Percentiles rank a stretch among this genome's conserved stretches.
Conservation (phyloP, 2,329 filamentous ascomycete species). For the Sarocladium strictum region DNA sequence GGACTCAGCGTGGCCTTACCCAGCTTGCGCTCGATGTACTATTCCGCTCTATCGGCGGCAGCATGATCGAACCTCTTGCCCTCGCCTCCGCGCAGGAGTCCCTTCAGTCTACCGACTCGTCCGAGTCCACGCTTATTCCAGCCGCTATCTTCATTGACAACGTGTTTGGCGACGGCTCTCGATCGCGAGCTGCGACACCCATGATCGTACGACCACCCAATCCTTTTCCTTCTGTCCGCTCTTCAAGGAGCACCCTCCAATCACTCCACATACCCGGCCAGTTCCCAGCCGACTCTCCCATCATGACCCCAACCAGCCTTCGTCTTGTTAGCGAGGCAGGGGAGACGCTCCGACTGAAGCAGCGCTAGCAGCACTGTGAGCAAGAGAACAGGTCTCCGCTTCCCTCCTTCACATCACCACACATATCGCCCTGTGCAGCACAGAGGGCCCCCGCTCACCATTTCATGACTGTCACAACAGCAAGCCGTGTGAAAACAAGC, state of each 20-base stretch:
- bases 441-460: slow-evolving; percentile 24
- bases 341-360: slow-evolving; percentile 18
- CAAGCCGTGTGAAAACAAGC: slow-evolving; percentile 37
- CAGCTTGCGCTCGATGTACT: slow-evolving; percentile 88
- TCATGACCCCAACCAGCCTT: slow-evolving; percentile 35
- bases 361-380: slow-evolving; percentile 24
- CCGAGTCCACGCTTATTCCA: slow-evolving; percentile 71
- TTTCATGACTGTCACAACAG: slow-evolving; percentile 40
- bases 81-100: slow-evolving; percentile 64
- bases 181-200: slow-evolving; percentile 63
- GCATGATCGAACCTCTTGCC: slow-evolving; percentile 57
- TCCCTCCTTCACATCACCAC: background rate
- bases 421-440: slow-evolving; percentile 19
- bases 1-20: slow-evolving; percentile 78
- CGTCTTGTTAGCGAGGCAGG: slow-evolving; percentile 33
- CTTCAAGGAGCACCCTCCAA: slow-evolving; percentile 12
- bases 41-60: slow-evolving; percentile 72
- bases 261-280: slow-evolving; percentile 10
- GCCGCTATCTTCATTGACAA: slow-evolving; percentile 74
- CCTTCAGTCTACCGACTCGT: slow-evolving; percentile 68
- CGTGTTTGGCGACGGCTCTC: slow-evolving; percentile 65
- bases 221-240: slow-evolving; percentile 21
- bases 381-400: slow-evolving; percentile 9
- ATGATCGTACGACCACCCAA: slow-evolving; percentile 52
- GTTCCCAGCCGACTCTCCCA: slow-evolving; percentile 19